These are phyloP conservation scores for Talaromyces ruber DNA, from an alignment of 495 filamentous ascomycete genomes.

Conservation along the genomic window DNA sequence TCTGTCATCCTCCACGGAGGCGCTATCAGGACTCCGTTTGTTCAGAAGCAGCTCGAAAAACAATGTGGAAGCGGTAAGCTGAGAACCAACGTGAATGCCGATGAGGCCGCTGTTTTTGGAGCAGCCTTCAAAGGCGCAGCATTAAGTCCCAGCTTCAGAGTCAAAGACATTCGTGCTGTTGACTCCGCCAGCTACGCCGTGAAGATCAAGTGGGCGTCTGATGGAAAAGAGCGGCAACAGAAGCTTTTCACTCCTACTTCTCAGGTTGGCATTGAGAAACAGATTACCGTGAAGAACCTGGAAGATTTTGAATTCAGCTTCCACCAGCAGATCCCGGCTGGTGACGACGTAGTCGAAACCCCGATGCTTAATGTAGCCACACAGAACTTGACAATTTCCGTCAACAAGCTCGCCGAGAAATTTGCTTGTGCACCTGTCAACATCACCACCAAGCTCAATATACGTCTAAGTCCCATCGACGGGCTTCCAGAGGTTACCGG, in stretches of 20 bases:
- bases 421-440: conserved; percentile 68
- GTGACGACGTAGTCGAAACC: conserved; percentile 34
- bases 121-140: conserved; percentile 91
- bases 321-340: conserved; percentile 55
- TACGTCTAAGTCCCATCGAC: conserved; percentile 61
- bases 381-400: conserved; percentile 75
- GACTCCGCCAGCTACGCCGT: conserved; percentile 68
- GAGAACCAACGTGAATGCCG: conserved; percentile 88
- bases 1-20: conserved; percentile 92
- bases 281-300: conserved; percentile 77
- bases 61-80: conserved; percentile 69
- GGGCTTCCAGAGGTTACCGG: conserved; percentile 76
- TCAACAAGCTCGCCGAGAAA: conserved; percentile 62
- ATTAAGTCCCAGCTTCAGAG: conserved; percentile 86
- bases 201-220: conserved; percentile 56
- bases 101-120: conserved; percentile 95
- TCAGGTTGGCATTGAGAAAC: conserved; percentile 69
- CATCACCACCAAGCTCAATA: conserved; percentile 69
- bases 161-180: conserved; percentile 84
- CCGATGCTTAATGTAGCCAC: conserved; percentile 53
- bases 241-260: conserved; percentile 75
- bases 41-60: conserved; percentile 81
- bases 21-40: conserved; percentile 83
- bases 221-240: conserved; percentile 57
- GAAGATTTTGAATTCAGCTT: conserved; percentile 79